Base-by-base conservation (phyloP, 1,284 basidiomycete species). In the Fomes fomentarius region DNA sequence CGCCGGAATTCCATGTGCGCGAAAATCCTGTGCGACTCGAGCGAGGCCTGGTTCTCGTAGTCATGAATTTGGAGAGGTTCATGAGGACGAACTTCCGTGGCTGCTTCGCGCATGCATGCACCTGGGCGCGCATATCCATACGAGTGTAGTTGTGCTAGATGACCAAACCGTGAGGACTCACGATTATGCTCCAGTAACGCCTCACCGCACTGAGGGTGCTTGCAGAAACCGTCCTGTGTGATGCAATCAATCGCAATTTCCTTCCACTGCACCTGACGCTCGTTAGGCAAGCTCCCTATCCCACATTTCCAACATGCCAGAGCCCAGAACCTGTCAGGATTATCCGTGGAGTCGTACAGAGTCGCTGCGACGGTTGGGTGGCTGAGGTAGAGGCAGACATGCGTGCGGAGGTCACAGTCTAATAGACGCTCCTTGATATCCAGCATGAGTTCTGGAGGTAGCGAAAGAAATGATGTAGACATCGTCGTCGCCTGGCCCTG, bases 181-280 rank as follows among this genome's bases (percentile, higher is more conserved):
- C 55, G 40, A 26, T 57, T 57, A n/a, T 52, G 44, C 38, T 22
- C 25, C 1, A 53, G 47, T 12, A 53, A 30, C 11, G 35, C n/a
- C 35, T 42, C 47, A 0, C 55, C 55, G 38, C 55, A 57, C 10
- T 47, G 11, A 19, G 46, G 46, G 26, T 57, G 45, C 9, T 19
- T n/a, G 30, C 55, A 57, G 47, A 50, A 57, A 2, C 50, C 55
- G 31, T 57, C 55, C 1, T 10, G 11, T 19, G 10, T 2, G 31
- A 57, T 41, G 38, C 39, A 39, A 6, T 53, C 46, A 12, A 57
- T 12, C 15, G 55, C 55, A n/a, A 57, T 25, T 8, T 41, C 9
- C n/a, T 21, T 38, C 55, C 55, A 57, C 6, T 24, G 3, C 3
- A 6, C 12, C 7, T 30, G 7, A 7, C 12, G 28, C 12, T 30